Evolutionary conservation across 2,329 filamentous ascomycete species (phyloP).

Genomic region (Ophiostoma quercus): DNA sequence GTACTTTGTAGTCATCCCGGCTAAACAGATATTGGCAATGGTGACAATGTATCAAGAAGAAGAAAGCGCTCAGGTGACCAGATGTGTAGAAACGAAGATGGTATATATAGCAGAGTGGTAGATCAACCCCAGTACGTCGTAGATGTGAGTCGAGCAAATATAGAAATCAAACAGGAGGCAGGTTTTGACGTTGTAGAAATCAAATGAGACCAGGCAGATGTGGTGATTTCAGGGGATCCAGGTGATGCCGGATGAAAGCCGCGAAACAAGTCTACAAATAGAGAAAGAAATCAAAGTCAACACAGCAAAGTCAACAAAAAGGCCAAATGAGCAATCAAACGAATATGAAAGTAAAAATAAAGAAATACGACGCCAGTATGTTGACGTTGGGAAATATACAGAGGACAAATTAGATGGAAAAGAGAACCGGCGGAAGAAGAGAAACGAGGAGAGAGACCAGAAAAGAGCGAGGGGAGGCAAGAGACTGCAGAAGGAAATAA

Average conservation of each 20-base stretch:
- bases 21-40: background rate
- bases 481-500: background rate
- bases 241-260: background rate
- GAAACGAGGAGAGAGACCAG: background rate
- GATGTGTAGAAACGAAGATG: background rate
- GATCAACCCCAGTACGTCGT: background rate
- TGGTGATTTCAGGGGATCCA: background rate
- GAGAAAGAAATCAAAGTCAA: background rate
- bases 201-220: background rate
- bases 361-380: background rate
- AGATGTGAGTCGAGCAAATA: background rate
- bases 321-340: background rate
- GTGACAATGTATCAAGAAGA: background rate
- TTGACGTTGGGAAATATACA: background rate
- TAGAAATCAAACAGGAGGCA: background rate
- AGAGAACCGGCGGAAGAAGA: background rate
- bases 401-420: background rate
- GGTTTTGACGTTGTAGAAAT: background rate
- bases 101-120: background rate
- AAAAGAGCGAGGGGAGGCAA: background rate
- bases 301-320: background rate
- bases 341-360: background rate
- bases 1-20: background rate
- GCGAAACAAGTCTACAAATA: background rate
- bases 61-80: conserved; percentile 1